These are phyloP conservation scores for Elongisporangium anandrum DNA, from an alignment of 352 stramenopile species.

Conservation along the genomic window DNA sequence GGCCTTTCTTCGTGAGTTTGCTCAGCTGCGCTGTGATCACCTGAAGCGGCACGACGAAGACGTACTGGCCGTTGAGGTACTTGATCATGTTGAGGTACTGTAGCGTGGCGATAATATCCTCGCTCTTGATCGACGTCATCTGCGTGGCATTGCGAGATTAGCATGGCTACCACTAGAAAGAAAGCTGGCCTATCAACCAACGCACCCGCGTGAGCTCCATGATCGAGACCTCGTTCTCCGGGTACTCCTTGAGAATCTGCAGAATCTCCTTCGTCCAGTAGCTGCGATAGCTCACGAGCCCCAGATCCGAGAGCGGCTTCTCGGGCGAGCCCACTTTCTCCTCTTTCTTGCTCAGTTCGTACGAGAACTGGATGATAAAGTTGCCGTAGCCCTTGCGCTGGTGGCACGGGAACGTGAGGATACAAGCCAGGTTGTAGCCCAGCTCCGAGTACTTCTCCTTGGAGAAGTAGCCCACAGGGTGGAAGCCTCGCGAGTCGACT, in stretches of 20 bases:
- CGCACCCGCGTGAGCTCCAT: slow-evolving; percentile 93
- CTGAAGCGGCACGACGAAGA: slow-evolving; percentile 93
- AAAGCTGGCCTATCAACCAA: too few species aligned
- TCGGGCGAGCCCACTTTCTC: slow-evolving; percentile 97
- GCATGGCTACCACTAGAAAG: background rate
- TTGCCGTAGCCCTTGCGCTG: slow-evolving; percentile 99
- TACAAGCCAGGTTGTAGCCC: slow-evolving; percentile 99
- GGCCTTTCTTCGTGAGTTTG: slow-evolving; percentile 75
- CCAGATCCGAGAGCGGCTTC: slow-evolving; percentile 98
- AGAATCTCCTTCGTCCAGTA: slow-evolving; percentile 99
- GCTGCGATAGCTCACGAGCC: slow-evolving; percentile 97
- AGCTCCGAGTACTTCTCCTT: slow-evolving; percentile 99
- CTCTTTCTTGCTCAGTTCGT: slow-evolving; percentile 99
- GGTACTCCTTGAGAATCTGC: slow-evolving; percentile 81
- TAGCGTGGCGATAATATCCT: slow-evolving; percentile 98
- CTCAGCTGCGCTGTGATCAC: slow-evolving; percentile 85
- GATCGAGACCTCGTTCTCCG: slow-evolving; percentile 87
- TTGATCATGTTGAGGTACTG: slow-evolving; percentile 98
- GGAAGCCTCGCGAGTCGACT: slow-evolving; percentile 87
- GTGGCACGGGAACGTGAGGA: slow-evolving; percentile 99
- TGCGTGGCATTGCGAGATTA: slow-evolving; percentile 9
- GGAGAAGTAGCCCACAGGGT: slow-evolving; percentile 98
- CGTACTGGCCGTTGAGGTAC: slow-evolving; percentile 98
- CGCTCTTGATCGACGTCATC: slow-evolving; percentile 92
- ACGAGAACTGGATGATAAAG: slow-evolving; percentile 99